These are phyloP conservation scores for Exophiala dermatitidis DNA, from an alignment of 2,329 filamentous ascomycete species.

Conservation along the genomic window DNA sequence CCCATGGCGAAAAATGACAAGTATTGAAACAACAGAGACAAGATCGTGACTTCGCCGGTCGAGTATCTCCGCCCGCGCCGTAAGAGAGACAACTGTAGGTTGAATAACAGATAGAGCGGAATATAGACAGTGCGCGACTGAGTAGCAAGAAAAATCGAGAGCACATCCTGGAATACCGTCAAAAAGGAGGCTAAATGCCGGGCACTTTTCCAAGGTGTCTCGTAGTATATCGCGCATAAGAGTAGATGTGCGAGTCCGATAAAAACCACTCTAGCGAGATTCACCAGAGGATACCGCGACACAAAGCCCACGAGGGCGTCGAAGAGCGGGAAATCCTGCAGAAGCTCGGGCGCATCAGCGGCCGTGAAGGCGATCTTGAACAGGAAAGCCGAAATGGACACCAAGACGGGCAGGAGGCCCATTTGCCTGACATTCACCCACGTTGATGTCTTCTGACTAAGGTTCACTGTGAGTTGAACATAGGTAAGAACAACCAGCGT, in stretches of 20 bases:
- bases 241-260: slow-evolving; percentile 36
- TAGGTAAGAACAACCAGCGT: slow-evolving; percentile 63
- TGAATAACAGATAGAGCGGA: slow-evolving; percentile 72
- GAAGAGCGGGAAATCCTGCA: slow-evolving; percentile 38
- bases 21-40: slow-evolving; percentile 70
- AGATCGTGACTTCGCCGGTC: slow-evolving; percentile 56
- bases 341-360: slow-evolving; percentile 78
- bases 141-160: slow-evolving; percentile 73
- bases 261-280: slow-evolving; percentile 48
- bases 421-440: slow-evolving; percentile 23
- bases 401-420: slow-evolving; percentile 25
- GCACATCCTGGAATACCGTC: slow-evolving; percentile 55
- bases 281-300: slow-evolving; percentile 30
- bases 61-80: slow-evolving; percentile 40
- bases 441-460: slow-evolving; percentile 33
- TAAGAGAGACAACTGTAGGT: slow-evolving; percentile 50
- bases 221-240: slow-evolving; percentile 22
- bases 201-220: slow-evolving; percentile 20
- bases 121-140: slow-evolving; percentile 81
- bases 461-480: slow-evolving; percentile 46
- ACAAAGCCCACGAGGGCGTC: slow-evolving; percentile 34
- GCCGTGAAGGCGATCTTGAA: slow-evolving; percentile 89
- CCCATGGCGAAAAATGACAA: slow-evolving; percentile 83
- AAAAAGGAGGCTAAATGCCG: slow-evolving; percentile 22
- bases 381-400: slow-evolving; percentile 55